A percentile compares a stretch with the other conserved stretches of the same genome.
Conservation (phyloP, 257 asterid genomes). For the Jacaranda copaia region DNA sequence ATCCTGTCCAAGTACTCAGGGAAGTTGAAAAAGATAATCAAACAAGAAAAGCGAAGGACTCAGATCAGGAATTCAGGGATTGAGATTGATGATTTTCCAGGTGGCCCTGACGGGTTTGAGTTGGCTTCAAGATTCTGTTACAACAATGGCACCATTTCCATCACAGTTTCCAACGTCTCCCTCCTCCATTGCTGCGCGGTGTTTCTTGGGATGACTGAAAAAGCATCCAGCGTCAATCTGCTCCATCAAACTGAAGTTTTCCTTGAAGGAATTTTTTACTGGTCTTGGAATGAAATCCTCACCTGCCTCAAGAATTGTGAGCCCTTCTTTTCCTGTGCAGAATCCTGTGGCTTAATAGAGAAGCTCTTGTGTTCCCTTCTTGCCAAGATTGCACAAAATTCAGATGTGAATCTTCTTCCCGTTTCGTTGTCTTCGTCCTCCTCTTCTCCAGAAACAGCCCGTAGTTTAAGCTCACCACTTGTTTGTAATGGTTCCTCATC, state of each 20-base stretch:
- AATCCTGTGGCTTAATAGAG: slow-evolving; percentile 56
- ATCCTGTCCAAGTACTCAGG: slow-evolving; percentile 58
- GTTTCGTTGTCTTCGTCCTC: slow-evolving; percentile 61
- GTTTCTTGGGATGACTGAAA: slow-evolving; percentile 74
- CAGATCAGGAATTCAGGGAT: slow-evolving; percentile 57
- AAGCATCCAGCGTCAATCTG: slow-evolving; percentile 50
- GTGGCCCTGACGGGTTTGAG: slow-evolving; percentile 73
- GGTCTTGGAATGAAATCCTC: slow-evolving; percentile 74
- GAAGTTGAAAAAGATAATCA: slow-evolving; percentile 62
- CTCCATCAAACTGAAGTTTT: slow-evolving; percentile 61
- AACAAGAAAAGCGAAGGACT: slow-evolving; percentile 54
- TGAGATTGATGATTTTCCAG: slow-evolving; percentile 68
- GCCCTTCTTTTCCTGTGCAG: slow-evolving; percentile 57
- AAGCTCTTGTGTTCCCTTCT: slow-evolving; percentile 55
- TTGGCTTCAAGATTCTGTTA: slow-evolving; percentile 77
- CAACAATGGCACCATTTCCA: slow-evolving; percentile 51
- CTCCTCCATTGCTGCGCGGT: slow-evolving; percentile 68
- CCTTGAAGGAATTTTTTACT: slow-evolving; percentile 63
- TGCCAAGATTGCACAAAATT: slow-evolving; percentile 68
- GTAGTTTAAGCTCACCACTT: slow-evolving; percentile 25
- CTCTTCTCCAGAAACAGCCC: slow-evolving; percentile 64
- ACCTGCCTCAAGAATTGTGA: slow-evolving; percentile 63
- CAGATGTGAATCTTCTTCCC: slow-evolving; percentile 49
- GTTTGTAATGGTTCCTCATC: slow-evolving; percentile 15
- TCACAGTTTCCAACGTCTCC: slow-evolving; percentile 57